Conservation (phyloP, 768 basidiomycete genomes). For the Tylopilus intermedius region DNA sequence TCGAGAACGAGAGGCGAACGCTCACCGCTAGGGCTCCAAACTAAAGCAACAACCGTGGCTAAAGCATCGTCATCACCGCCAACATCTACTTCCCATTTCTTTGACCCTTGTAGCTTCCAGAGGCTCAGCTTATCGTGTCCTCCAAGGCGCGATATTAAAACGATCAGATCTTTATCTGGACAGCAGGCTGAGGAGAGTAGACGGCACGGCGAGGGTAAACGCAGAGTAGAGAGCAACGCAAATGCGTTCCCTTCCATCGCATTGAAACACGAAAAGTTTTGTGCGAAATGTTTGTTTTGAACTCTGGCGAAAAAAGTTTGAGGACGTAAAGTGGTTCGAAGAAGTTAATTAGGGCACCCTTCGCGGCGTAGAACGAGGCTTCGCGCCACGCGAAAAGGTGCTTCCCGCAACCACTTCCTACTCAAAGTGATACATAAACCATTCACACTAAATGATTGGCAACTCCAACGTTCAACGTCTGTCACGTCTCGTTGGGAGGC, state of each 20-base stretch:
- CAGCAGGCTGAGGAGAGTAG: slow-evolving; percentile 66
- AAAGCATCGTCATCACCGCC: slow-evolving; percentile 40
- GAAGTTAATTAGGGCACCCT: slow-evolving; percentile 19
- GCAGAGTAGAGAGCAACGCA: slow-evolving; percentile 49
- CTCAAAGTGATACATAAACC: not conserved
- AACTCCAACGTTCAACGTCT: not conserved
- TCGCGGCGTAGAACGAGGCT: slow-evolving; percentile 18
- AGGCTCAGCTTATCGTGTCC: slow-evolving; percentile 67
- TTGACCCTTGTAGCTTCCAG: slow-evolving; percentile 77
- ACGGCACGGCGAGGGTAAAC: slow-evolving; percentile 53
- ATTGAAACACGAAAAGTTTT: not conserved
- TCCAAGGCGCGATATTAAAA: slow-evolving; percentile 61
- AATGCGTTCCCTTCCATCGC: slow-evolving; percentile 47
- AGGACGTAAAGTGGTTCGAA: slow-evolving; percentile 14
- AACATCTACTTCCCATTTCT: slow-evolving; percentile 80
- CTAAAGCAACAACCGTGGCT: slow-evolving; percentile 51
- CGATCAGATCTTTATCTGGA: slow-evolving; percentile 78
- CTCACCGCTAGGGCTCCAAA: slow-evolving; percentile 82
- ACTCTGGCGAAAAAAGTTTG: slow-evolving; percentile 6
- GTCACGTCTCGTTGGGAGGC: not conserved
- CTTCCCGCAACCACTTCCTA: slow-evolving; percentile 19
- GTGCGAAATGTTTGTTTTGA: not conserved
- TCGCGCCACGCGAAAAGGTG: slow-evolving; percentile 27
- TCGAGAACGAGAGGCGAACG: slow-evolving; percentile 7
- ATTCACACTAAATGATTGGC: not conserved